Percentiles rank a stretch among this genome's conserved stretches.
These are phyloP conservation scores for Haplosporangium sp. DNA, from an alignment of 371 early-diverging fungal species.

Conservation along the genomic window DNA sequence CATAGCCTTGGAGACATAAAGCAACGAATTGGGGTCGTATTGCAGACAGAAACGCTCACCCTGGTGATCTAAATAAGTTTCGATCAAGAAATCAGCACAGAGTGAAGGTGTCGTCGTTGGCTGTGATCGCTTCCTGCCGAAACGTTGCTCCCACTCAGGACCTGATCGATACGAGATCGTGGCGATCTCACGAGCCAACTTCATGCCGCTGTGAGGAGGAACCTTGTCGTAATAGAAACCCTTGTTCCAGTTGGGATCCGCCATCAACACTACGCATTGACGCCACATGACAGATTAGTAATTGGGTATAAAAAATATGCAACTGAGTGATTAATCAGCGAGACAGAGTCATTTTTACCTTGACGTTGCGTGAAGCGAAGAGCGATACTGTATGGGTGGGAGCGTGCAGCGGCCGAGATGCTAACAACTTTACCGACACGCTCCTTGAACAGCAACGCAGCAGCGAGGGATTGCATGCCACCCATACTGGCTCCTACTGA, in stretches of 20 bases:
- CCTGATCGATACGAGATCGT: constrained; percentile 93
- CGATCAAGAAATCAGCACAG: constrained; percentile 94
- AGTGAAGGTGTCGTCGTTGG: constrained; percentile 81
- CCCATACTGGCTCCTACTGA: constrained; percentile 96
- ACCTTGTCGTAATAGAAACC: constrained; percentile 93
- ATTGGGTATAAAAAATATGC: not conserved
- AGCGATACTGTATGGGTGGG: constrained; percentile 97
- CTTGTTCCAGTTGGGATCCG: constrained; percentile 95
- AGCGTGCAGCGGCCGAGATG: constrained; percentile 93
- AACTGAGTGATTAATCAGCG: not conserved
- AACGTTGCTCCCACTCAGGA: constrained; percentile 97
- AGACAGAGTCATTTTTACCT: constrained; percentile 52
- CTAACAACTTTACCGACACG: constrained; percentile 83
- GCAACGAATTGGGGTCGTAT: constrained; percentile 94
- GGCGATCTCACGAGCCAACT: constrained; percentile 90
- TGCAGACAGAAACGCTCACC: constrained; percentile 92
- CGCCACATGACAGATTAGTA: not conserved
- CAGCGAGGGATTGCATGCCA: constrained; percentile 94
- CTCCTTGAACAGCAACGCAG: constrained; percentile 85
- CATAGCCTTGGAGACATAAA: constrained; percentile 97
- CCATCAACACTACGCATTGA: constrained; percentile 77
- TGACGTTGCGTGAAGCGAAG: constrained; percentile 91
- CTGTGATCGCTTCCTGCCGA: constrained; percentile 85
- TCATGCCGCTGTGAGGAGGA: constrained; percentile 96
- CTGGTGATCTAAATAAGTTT: constrained; percentile 96